Conservation (phyloP, 2,329 filamentous ascomycete genomes). For the Talaromyces pinophilus region DNA sequence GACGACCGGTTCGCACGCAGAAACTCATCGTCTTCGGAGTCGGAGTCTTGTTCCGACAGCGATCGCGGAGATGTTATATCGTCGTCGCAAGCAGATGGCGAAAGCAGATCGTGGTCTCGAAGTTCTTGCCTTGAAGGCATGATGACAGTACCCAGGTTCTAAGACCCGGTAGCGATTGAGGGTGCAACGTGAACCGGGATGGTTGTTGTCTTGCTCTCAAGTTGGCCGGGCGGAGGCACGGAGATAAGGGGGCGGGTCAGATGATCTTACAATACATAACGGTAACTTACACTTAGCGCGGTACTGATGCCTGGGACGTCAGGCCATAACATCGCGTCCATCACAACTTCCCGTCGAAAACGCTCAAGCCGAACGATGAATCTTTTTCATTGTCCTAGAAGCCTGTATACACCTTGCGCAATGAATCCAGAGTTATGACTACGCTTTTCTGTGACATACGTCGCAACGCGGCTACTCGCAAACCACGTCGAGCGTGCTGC, state of each 20-base stretch:
- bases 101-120: conserved; percentile 56
- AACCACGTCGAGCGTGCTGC: no score
- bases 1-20: conserved; percentile 67
- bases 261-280: conserved; percentile 8
- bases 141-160: background rate
- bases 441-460: no score
- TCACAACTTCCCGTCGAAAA: no score
- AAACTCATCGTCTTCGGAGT: conserved; percentile 74
- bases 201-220: background rate
- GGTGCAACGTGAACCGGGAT: background rate
- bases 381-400: background rate
- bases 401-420: background rate
- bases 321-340: background rate
- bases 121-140: conserved; percentile 27
- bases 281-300: conserved; percentile 8
- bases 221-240: background rate
- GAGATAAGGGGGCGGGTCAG: conserved; percentile 13
- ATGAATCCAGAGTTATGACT: background rate
- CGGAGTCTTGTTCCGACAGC: conserved; percentile 67
- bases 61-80: conserved; percentile 68
- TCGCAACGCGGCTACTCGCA: no score
- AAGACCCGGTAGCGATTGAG: background rate
- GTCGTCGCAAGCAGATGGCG: conserved; percentile 66
- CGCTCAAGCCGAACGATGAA: no score
- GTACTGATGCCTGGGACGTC: background rate